Conservation (phyloP, 1,139 yeast genomes). For the Hyphopichia pseudoburtonii region DNA sequence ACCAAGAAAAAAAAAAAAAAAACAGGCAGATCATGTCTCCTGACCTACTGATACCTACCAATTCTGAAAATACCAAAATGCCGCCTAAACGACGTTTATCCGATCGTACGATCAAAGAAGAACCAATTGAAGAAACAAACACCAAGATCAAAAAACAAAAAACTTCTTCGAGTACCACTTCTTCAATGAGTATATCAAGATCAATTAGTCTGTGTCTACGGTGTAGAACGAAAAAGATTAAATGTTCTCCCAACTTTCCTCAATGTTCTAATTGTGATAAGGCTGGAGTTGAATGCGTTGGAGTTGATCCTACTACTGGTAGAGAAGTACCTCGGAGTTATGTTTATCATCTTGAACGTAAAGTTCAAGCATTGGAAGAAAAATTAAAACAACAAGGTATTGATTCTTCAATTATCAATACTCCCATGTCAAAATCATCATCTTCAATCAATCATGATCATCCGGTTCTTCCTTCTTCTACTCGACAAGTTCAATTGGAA, state of each 20-base stretch:
- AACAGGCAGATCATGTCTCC: too few species aligned
- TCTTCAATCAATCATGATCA: too few species aligned
- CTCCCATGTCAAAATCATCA: background rate
- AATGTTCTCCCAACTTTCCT: slow-evolving; percentile 84
- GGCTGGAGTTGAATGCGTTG: slow-evolving; percentile 73
- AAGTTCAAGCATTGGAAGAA: slow-evolving; percentile 55
- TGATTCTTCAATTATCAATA: slow-evolving; percentile 14
- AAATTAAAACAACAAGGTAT: slow-evolving; percentile 46
- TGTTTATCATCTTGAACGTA: slow-evolving; percentile 68
- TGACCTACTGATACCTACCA: too few species aligned
- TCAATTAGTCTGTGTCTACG: slow-evolving; percentile 81
- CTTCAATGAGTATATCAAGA: slow-evolving; percentile 33
- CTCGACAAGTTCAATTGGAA: too few species aligned
- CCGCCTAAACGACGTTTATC: too few species aligned
- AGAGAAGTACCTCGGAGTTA: slow-evolving; percentile 83
- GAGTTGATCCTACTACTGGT: slow-evolving; percentile 85
- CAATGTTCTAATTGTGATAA: slow-evolving; percentile 70
- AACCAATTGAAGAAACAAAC: too few species aligned
- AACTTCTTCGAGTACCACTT: background rate
- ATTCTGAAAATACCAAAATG: too few species aligned
- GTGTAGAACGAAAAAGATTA: slow-evolving; percentile 74
- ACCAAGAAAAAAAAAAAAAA: too few species aligned
- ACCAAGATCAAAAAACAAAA: background rate
- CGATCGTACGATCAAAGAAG: too few species aligned
- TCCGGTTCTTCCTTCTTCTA: too few species aligned